These are phyloP conservation scores for Aspergillus persii DNA, from an alignment of 2,329 filamentous ascomycete genomes.

Conservation along the genomic window DNA sequence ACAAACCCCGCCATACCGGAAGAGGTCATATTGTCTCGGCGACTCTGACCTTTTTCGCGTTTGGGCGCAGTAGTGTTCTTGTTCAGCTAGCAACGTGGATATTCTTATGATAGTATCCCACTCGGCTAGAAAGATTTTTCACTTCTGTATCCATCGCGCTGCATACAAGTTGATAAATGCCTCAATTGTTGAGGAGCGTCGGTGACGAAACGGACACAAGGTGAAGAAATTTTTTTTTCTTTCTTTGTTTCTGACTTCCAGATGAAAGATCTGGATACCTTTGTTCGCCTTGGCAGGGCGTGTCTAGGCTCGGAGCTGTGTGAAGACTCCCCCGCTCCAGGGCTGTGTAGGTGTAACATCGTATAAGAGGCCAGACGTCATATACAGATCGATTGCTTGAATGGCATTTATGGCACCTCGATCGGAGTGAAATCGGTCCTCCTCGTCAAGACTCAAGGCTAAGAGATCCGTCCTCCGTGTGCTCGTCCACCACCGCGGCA, in stretches of 20 bases:
- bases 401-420: not conserved
- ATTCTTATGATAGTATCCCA: not conserved
- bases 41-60: conserved; percentile 16
- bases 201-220: not conserved
- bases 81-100: not conserved
- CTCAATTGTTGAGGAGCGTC: conserved; percentile 1
- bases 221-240: no score
- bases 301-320: not conserved
- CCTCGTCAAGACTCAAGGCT: no score
- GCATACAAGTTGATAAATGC: conserved; percentile 2
- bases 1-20: conserved; percentile 20
- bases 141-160: not conserved
- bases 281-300: not conserved
- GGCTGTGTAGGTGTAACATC: not conserved
- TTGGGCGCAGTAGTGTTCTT: conserved; percentile 12
- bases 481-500: not conserved
- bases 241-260: not conserved
- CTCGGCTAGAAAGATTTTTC: not conserved
- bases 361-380: not conserved
- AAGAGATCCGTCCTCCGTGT: no score
- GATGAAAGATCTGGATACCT: not conserved
- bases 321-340: not conserved
- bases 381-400: not conserved
- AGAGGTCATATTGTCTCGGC: conserved; percentile 23
- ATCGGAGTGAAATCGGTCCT: no score